A percentile compares a stretch with the other conserved stretches of the same genome.
Evolutionary conservation across 768 basidiomycete genomes (phyloP).

Genomic region (Rossbeevera mucosa): DNA sequence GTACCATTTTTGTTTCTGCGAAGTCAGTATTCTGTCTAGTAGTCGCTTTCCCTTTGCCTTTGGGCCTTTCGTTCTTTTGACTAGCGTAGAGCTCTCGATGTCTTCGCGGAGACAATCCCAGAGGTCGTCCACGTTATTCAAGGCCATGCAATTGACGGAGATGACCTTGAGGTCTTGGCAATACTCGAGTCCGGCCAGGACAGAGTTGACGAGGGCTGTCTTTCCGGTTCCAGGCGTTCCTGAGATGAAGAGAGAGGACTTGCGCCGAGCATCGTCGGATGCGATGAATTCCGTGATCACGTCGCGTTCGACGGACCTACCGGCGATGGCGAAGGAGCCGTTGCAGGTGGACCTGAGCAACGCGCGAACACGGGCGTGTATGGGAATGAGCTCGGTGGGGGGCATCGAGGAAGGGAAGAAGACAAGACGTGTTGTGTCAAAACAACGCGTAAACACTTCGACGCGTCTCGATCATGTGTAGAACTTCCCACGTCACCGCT

Average conservation of each 20-base stretch:
- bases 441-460: slow-evolving; percentile 31
- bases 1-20: slow-evolving; percentile 52
- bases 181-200: slow-evolving; percentile 45
- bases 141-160: slow-evolving; percentile 77
- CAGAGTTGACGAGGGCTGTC: slow-evolving; percentile 73
- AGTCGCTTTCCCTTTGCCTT: slow-evolving; percentile 46
- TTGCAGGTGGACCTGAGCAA: slow-evolving; percentile 71
- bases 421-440: slow-evolving; percentile 5
- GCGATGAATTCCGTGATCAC: slow-evolving; percentile 56
- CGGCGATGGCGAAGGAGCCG: slow-evolving; percentile 49
- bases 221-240: slow-evolving; percentile 93
- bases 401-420: slow-evolving; percentile 57
- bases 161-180: slow-evolving; percentile 42
- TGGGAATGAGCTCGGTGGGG: slow-evolving; percentile 37
- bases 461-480: slow-evolving; percentile 19
- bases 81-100: slow-evolving; percentile 35
- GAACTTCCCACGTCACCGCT: slow-evolving; percentile 12
- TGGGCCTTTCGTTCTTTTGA: slow-evolving; percentile 35
- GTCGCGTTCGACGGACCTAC: slow-evolving; percentile 62
- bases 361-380: slow-evolving; percentile 62
- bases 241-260: slow-evolving; percentile 75
- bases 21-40: slow-evolving; percentile 42
- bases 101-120: slow-evolving; percentile 68
- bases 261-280: slow-evolving; percentile 17
- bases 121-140: slow-evolving; percentile 60